These are phyloP conservation scores for Claviceps fusiformis DNA, from an alignment of 2,329 filamentous ascomycete genomes.

Conservation along the genomic window DNA sequence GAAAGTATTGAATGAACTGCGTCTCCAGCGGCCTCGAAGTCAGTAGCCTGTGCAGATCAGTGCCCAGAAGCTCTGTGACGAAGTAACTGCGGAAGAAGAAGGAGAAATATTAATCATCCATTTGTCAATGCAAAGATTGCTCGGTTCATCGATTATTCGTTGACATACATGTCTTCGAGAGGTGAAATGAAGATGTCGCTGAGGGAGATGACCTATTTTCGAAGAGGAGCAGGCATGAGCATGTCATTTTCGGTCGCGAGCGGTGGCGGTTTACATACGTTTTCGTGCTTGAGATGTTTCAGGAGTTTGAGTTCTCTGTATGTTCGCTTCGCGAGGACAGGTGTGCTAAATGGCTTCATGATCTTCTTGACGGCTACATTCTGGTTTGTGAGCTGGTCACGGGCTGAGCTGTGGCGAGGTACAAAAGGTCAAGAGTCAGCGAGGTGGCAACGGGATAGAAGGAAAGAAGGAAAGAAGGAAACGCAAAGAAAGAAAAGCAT, in stretches of 20 bases:
- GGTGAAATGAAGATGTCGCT: slow-evolving; percentile 99
- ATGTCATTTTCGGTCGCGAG: not conserved
- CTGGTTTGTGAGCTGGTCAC: slow-evolving; percentile 92
- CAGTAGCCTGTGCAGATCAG: slow-evolving; percentile 87
- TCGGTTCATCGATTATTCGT: not conserved
- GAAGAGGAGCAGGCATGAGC: slow-evolving; percentile 2
- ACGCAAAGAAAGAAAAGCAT: not conserved
- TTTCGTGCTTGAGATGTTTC: slow-evolving; percentile 94
- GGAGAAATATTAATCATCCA: slow-evolving; percentile 4
- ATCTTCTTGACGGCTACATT: slow-evolving; percentile 99
- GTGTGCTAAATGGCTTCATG: slow-evolving; percentile 99
- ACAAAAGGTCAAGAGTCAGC: not conserved
- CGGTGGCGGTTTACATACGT: slow-evolving; percentile 41
- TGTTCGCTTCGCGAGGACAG: slow-evolving; percentile 91
- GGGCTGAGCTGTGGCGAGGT: slow-evolving; percentile 60
- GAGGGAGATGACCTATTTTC: slow-evolving; percentile 73
- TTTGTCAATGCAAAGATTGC: slow-evolving; percentile 1
- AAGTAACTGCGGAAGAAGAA: slow-evolving; percentile 56
- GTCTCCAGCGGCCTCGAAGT: slow-evolving; percentile 95
- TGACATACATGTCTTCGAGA: slow-evolving; percentile 83
- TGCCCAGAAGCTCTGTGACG: slow-evolving; percentile 93
- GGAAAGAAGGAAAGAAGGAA: not conserved
- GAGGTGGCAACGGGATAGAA: not conserved
- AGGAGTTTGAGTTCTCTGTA: slow-evolving; percentile 95
- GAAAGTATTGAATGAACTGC: slow-evolving; percentile 99